Conservation (phyloP, 352 stramenopile genomes). For the Phytophthora pseudosyringae region DNA sequence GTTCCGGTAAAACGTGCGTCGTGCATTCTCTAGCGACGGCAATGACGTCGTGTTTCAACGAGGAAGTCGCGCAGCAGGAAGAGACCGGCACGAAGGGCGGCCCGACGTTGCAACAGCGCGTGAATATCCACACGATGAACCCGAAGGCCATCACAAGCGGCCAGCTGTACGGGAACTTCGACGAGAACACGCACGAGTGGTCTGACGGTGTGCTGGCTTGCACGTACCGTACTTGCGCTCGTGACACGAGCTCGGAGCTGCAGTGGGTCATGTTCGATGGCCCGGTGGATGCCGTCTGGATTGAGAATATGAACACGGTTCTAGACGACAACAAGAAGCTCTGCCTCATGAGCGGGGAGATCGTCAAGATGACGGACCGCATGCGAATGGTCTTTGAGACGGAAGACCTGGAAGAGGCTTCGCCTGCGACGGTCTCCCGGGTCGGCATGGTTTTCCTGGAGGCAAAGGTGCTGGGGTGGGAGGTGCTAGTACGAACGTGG, state of each 20-base stretch:
- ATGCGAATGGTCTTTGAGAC: slow-evolving; percentile 98
- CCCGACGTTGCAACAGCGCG: slow-evolving; percentile 56
- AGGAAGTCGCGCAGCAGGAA: slow-evolving; percentile 41
- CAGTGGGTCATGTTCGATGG: slow-evolving; percentile 96
- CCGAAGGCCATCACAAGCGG: slow-evolving; percentile 95
- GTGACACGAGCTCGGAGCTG: slow-evolving; percentile 78
- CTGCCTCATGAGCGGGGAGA: slow-evolving; percentile 94
- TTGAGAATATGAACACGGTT: slow-evolving; percentile 97
- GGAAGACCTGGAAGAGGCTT: slow-evolving; percentile 91
- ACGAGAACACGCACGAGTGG: slow-evolving; percentile 96
- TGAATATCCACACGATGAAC: slow-evolving; percentile 92
- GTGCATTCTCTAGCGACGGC: slow-evolving; percentile 83
- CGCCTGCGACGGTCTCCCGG: slow-evolving; percentile 90
- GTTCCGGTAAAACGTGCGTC: slow-evolving; percentile 94
- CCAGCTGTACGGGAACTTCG: slow-evolving; percentile 95
- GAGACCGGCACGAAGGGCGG: slow-evolving; percentile 38
- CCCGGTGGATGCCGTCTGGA: slow-evolving; percentile 94
- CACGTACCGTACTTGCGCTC: slow-evolving; percentile 93
- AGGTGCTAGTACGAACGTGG: slow-evolving; percentile 90
- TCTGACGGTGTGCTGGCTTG: slow-evolving; percentile 94
- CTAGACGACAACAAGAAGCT: slow-evolving; percentile 95
- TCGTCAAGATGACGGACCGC: slow-evolving; percentile 94
- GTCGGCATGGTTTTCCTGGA: slow-evolving; percentile 95
- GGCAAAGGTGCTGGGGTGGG: slow-evolving; percentile 91
- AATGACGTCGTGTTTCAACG: slow-evolving; percentile 73